phyloP scores from a whole-genome alignment of 148 eudicot genomes.

The Fagopyrum homotropicum region DNA sequence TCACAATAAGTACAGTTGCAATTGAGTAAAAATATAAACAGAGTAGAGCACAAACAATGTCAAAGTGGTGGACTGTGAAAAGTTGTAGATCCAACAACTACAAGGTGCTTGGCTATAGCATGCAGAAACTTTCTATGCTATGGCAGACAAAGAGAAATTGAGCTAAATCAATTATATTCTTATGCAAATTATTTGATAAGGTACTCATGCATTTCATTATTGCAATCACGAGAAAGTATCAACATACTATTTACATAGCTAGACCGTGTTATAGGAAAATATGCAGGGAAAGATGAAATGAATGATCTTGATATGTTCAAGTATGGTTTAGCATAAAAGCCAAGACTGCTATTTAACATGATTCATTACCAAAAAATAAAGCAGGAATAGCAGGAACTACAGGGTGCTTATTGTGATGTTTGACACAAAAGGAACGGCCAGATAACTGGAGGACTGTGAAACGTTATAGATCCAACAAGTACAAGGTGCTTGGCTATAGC shows the following conservation, averaged over 20 bases:
- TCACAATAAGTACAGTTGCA: not conserved
- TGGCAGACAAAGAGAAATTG: not conserved
- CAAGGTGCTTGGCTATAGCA: not conserved
- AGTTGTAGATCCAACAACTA: not conserved
- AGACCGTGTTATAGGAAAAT: not conserved
- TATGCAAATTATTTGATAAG: not conserved
- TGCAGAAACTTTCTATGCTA: not conserved
- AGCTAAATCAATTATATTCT: too few relatives aligned
- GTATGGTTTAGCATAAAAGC: not conserved
- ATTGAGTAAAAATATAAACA: not conserved
- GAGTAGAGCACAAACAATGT: not conserved
- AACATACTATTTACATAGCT: not conserved
- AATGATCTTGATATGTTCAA: too few relatives aligned
- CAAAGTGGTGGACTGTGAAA: not conserved
- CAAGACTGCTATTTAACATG: not conserved
- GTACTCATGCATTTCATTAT: not conserved
- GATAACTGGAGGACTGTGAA: too few relatives aligned
- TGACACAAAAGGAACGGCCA: too few relatives aligned
- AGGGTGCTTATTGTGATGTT: too few relatives aligned
- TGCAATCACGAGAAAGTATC: not conserved
- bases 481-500: not conserved
- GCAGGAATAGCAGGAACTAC: too few relatives aligned
- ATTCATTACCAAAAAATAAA: not conserved
- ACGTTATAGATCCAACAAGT: too few relatives aligned
- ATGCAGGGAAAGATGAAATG: not conserved